These are phyloP conservation scores for Pleomassaria siparia DNA, from an alignment of 2,329 filamentous ascomycete species.

Conservation along the genomic window DNA sequence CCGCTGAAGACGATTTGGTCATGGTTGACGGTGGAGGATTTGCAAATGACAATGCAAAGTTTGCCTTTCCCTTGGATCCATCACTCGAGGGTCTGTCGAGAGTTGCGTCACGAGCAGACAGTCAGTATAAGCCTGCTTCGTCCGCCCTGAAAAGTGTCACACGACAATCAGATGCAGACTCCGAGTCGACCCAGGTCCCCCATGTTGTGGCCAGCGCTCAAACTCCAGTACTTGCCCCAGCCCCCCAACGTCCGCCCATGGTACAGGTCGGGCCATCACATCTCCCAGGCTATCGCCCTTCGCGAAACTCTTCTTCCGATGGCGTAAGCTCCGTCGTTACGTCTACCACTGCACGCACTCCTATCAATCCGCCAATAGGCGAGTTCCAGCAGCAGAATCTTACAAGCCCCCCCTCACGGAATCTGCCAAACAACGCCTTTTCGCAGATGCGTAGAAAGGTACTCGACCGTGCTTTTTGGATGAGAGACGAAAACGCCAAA, in stretches of 20 bases:
- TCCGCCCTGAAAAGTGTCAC: slow-evolving; percentile 21
- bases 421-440: slow-evolving; percentile 43
- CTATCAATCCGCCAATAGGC: slow-evolving; percentile 33
- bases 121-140: slow-evolving; percentile 23
- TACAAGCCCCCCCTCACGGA: slow-evolving; percentile 28
- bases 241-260: slow-evolving; percentile 44
- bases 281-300: slow-evolving; percentile 51
- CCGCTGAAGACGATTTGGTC: slow-evolving; percentile 33
- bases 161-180: slow-evolving; percentile 25
- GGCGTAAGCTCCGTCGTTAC: slow-evolving; percentile 43
- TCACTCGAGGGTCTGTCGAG: slow-evolving; percentile 23
- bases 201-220: slow-evolving; percentile 24
- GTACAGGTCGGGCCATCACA: slow-evolving; percentile 49
- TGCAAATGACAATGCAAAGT: slow-evolving; percentile 22
- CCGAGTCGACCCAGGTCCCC: slow-evolving; percentile 23
- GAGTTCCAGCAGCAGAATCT: slow-evolving; percentile 28
- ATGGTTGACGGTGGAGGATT: slow-evolving; percentile 27
- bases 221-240: slow-evolving; percentile 26
- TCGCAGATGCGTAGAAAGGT: slow-evolving; percentile 79
- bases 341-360: slow-evolving; percentile 34
- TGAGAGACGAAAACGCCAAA: slow-evolving; percentile 97
- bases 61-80: slow-evolving; percentile 23
- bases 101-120: slow-evolving; percentile 27
- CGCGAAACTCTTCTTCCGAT: slow-evolving; percentile 50
- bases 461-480: slow-evolving; percentile 95